Base-by-base conservation (phyloP, 2,329 filamentous ascomycete species). In the Ceratocystis cubensis region DNA sequence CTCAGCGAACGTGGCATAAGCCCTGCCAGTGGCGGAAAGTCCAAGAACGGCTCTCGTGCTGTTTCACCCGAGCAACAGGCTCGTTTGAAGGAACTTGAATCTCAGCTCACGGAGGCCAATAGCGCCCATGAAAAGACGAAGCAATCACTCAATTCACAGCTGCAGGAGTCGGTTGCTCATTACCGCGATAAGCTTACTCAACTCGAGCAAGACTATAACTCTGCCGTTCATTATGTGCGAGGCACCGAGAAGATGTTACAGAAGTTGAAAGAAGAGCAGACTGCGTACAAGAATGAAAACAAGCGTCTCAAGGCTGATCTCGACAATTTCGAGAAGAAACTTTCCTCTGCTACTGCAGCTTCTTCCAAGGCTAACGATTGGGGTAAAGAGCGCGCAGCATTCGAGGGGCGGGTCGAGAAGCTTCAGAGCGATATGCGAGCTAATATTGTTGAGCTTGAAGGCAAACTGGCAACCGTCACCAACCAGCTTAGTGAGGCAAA, bases 201-300 rank as follows among this genome's bases (percentile, higher is more conserved):
- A 73, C 84, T 99, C 41, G 92, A 97, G 76, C 96, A 92, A 74
- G 94, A 99, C 75, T 96, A 99, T 74, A 91, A 96, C 75, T 96
- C 94, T 53, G 93, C 94, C 17, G 92, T 97, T 63, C 94, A 96
- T 76, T 99, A 99, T 73, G 90, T 99, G 71, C 95, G 96, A 76
- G 94, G 94, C 67, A 97, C 94, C 1, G 94, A 99, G 77, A 97
- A 96, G 82, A 96, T 99, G 91, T 84, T 99, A 62, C 92, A 94
- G 76, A 93, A 95, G 75, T 93, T 99, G 82, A 97, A 97, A 79
- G 91, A 96, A 72, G 94, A 99, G 77, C 81, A 99, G n/a, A 82
- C 88, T 65, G 89, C 91, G 67, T 94, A 95, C 77, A 97, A 97
- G 81, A 78, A 85, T 13, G 88, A 94, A 69, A 96, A 96, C 72